Conservation (phyloP, 805 yeast species). For the Candida ovalis region DNA sequence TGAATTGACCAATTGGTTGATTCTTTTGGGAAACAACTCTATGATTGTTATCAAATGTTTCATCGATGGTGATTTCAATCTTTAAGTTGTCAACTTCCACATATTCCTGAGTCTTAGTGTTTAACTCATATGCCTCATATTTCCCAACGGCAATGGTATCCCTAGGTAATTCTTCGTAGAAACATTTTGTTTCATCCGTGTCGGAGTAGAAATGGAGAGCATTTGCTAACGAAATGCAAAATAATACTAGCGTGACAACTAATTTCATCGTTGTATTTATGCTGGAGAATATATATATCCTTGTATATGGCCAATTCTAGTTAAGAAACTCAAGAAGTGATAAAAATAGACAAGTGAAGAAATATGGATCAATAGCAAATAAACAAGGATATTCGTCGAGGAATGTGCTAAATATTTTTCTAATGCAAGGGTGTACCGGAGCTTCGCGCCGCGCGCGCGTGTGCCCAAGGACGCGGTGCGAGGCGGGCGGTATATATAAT, state of each 20-base stretch:
- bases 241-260: conserved; percentile 9
- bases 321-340: neutral
- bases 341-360: neutral
- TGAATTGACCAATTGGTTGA: conserved; percentile 61
- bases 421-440: too few relatives aligned
- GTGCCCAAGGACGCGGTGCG: too few relatives aligned
- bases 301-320: neutral
- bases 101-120: conserved; percentile 43
- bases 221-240: conserved; percentile 17
- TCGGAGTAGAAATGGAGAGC: conserved; percentile 78
- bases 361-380: too few relatives aligned
- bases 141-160: conserved; percentile 80
- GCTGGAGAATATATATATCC: neutral
- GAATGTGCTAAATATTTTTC: too few relatives aligned
- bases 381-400: neutral
- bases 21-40: conserved; percentile 70
- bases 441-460: too few relatives aligned
- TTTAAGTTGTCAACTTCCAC: conserved; percentile 52
- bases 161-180: conserved; percentile 72
- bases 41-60: conserved; percentile 74
- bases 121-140: conserved; percentile 64
- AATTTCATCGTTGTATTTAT: conserved; percentile 2
- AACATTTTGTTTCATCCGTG: conserved; percentile 76
- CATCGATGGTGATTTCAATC: conserved; percentile 69
- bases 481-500: too few relatives aligned